phyloP scores from a whole-genome alignment of 805 yeast species.

The Schwanniomyces polymorphus region DNA sequence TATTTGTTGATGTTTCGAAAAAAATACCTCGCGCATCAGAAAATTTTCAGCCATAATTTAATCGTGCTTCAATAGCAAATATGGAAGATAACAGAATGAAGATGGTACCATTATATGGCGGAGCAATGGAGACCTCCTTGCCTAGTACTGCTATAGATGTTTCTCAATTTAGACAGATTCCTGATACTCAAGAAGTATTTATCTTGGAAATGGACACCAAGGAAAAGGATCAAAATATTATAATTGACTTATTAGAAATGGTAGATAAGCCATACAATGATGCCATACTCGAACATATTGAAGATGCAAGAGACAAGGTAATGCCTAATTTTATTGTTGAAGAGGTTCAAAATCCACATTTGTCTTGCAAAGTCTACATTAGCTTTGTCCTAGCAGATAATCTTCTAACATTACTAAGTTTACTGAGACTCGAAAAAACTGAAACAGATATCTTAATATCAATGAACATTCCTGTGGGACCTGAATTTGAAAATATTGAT shows the following conservation, averaged over 20 bases:
- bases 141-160: conserved; percentile 70
- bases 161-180: conserved; percentile 74
- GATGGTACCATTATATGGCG: conserved; percentile 63
- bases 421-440: conserved; percentile 51
- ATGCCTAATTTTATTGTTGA: conserved; percentile 10
- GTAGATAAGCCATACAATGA: conserved; percentile 36
- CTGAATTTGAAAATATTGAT: conserved; percentile 8
- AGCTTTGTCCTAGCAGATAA: conserved; percentile 8
- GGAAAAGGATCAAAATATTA: conserved; percentile 50
- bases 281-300: conserved; percentile 54
- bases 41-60: conserved; percentile 2
- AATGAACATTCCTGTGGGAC: conserved; percentile 52
- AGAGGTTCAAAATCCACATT: background rate
- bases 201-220: conserved; percentile 41
- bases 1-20: background rate
- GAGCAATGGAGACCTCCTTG: conserved; percentile 63
- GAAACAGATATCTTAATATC: conserved; percentile 64
- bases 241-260: conserved; percentile 63
- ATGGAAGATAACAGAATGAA: background rate
- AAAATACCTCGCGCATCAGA: background rate
- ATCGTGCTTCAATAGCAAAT: too few species aligned
- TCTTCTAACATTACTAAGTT: conserved; percentile 53
- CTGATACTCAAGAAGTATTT: conserved; percentile 93
- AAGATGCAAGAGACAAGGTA: conserved; percentile 47
- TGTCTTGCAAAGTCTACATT: conserved; percentile 4